phyloP scores from a whole-genome alignment of 2,329 filamentous ascomycete species.

The Exophiala viscosa region DNA sequence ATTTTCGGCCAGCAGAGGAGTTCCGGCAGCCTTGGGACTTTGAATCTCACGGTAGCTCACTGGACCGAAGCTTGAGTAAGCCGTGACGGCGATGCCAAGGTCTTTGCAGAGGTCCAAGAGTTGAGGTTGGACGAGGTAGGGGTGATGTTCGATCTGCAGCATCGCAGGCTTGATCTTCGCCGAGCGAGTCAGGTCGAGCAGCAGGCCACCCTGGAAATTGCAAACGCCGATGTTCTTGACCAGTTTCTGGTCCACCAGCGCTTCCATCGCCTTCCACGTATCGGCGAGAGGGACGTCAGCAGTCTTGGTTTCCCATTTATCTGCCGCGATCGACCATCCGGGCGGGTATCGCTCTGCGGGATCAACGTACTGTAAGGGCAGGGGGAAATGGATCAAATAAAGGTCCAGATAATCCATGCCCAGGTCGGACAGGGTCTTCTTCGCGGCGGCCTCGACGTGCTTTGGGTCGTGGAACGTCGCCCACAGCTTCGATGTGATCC shows the following conservation, averaged over 20 bases:
- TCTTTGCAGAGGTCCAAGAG: constrained; percentile 28
- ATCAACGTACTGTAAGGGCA: constrained; percentile 26
- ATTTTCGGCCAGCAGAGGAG: constrained; percentile 61
- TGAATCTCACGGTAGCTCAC: constrained; percentile 70
- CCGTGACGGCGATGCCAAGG: constrained; percentile 13
- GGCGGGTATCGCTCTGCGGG: constrained; percentile 16
- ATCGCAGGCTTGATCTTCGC: constrained; percentile 32
- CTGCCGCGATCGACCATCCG: constrained; percentile 23
- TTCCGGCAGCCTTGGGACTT: constrained; percentile 57
- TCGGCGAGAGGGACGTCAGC: constrained; percentile 27
- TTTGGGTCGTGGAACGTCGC: constrained; percentile 33
- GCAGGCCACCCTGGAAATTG: constrained; percentile 56
- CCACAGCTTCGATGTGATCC: constrained; percentile 41
- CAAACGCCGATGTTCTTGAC: constrained; percentile 67
- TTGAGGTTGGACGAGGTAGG: constrained; percentile 32
- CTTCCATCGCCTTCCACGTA: constrained; percentile 62
- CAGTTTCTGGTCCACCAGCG: constrained; percentile 52
- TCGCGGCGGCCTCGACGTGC: constrained; percentile 45
- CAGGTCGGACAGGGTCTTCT: constrained; percentile 56
- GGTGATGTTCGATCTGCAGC: constrained; percentile 32
- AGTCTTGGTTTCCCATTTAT: constrained; percentile 22
- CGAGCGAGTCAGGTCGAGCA: constrained; percentile 38
- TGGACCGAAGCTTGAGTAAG: constrained; percentile 59
- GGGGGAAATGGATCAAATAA: constrained; percentile 51
- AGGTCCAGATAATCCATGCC: constrained; percentile 64